Base-by-base conservation (phyloP, 2,329 filamentous ascomycete species). In the Sphaerulina vaccinii region DNA sequence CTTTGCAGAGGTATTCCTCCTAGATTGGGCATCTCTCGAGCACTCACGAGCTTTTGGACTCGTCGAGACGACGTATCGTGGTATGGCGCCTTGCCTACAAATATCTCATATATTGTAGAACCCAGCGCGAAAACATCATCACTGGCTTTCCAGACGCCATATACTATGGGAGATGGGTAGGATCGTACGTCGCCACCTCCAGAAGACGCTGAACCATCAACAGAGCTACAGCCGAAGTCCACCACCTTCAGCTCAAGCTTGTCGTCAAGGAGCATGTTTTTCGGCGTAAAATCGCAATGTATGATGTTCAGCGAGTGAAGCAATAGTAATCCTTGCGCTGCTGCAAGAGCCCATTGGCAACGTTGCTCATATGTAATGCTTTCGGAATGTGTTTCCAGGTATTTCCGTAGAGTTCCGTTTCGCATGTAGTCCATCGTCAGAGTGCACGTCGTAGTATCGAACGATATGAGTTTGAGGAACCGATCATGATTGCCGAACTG, bases 251-350 rank as follows among this genome's bases (percentile, higher is more conserved):
- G 47, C 16, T 18, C 38, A 3, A 49, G 37, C 16, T 16, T 49
- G 36, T n/a, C 11, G 27, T 49, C 27, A 6, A 49, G 47, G 13
- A 49, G 47, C 47, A 49, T 49, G 27, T 49, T 49, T 16, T 15
- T 18, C 10, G 37, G 47, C n/a, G 36, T 42, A 8, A 49, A 39
- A 29, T 42, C 47, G n/a, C 37, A 41, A 19, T 33, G 38, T 10
- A 36, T 16, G 27, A 49, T 19, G 19, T 9, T 15, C 16, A 33
- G 7, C 8, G 37, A 33, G 27, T 49, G 47, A 32, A 49, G 47
- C 27, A 49, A 19, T 19, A 21, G 5, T 11, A 49, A 21, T 10
- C 46, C 46, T 41, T 49, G 15, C 18, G 42, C 24, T 15, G 32
- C n/a, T 36, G 22, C 42, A 35, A 24, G 42, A 22, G 11, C 32